Evolutionary conservation across 1,284 basidiomycete species (phyloP).

Genomic region (Pyrrhoderma lamaoense): DNA sequence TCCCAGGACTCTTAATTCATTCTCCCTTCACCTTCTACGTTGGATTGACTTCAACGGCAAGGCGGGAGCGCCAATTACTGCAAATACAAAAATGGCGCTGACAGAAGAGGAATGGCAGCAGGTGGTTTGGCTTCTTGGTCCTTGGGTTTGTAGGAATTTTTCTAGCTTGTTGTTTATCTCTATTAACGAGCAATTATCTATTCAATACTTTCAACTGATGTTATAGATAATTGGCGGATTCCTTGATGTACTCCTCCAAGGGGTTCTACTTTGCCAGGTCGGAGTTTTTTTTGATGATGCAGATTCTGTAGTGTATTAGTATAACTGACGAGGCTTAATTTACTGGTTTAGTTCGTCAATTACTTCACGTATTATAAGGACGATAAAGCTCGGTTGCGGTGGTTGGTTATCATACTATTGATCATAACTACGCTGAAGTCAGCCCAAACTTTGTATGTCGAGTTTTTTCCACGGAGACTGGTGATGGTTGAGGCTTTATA

Average conservation of each 20-base stretch:
- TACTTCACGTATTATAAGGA: slow-evolving; percentile 26
- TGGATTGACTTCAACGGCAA: no score
- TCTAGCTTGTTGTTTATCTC: neutral
- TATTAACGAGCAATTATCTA: slow-evolving; percentile 20
- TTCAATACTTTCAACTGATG: no score
- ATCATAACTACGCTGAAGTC: slow-evolving; percentile 28
- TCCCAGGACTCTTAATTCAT: no score
- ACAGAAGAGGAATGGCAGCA: slow-evolving; percentile 21
- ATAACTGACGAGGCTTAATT: neutral
- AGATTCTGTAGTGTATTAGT: neutral
- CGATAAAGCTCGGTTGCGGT: slow-evolving; percentile 24
- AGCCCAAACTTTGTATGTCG: slow-evolving; percentile 27
- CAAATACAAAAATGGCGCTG: neutral
- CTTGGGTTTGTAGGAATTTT: slow-evolving; percentile 23
- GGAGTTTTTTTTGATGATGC: no score
- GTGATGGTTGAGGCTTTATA: no score
- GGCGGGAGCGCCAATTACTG: no score
- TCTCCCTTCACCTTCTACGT: no score
- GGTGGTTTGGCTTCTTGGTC: slow-evolving; percentile 25
- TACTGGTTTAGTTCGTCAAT: slow-evolving; percentile 23
- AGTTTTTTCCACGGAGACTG: neutral
- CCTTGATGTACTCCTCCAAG: slow-evolving; percentile 29
- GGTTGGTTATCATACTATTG: slow-evolving; percentile 24
- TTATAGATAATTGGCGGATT: slow-evolving; percentile 25
- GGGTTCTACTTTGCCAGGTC: slow-evolving; percentile 28